Evolutionary conservation across 306 rosid species (phyloP).

Genomic region (Lathyrus tuberosus): DNA sequence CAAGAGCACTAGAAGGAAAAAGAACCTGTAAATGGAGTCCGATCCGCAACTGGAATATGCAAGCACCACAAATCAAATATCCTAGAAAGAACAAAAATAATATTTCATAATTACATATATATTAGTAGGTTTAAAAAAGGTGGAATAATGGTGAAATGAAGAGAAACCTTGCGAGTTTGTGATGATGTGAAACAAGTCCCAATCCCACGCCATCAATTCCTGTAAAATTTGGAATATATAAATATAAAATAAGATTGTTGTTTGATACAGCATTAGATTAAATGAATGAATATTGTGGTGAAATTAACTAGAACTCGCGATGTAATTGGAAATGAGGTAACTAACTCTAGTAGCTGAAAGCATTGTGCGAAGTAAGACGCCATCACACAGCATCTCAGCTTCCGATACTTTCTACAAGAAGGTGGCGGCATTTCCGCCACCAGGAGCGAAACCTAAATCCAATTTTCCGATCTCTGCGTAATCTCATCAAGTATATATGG

Average conservation of each 20-base stretch:
- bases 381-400: no score
- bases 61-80: conserved; percentile 83
- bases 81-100: conserved; percentile 46
- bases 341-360: background rate
- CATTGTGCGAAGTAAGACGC: background rate
- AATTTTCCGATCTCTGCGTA: background rate
- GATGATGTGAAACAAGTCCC: conserved; percentile 74
- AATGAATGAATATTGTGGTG: background rate
- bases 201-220: conserved; percentile 89
- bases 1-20: conserved; percentile 1
- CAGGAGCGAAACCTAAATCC: background rate
- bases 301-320: background rate
- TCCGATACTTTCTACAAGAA: background rate
- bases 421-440: background rate
- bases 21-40: conserved; percentile 73
- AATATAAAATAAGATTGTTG: conserved; percentile 4
- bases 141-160: conserved; percentile 2
- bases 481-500: background rate
- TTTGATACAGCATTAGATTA: background rate
- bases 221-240: no score
- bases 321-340: background rate
- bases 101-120: background rate
- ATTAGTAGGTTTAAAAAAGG: no score
- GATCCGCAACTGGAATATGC: conserved; percentile 82
- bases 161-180: conserved; percentile 67